phyloP scores from a whole-genome alignment of 176 grass and related monocot species.

The Bromus sterilis region DNA sequence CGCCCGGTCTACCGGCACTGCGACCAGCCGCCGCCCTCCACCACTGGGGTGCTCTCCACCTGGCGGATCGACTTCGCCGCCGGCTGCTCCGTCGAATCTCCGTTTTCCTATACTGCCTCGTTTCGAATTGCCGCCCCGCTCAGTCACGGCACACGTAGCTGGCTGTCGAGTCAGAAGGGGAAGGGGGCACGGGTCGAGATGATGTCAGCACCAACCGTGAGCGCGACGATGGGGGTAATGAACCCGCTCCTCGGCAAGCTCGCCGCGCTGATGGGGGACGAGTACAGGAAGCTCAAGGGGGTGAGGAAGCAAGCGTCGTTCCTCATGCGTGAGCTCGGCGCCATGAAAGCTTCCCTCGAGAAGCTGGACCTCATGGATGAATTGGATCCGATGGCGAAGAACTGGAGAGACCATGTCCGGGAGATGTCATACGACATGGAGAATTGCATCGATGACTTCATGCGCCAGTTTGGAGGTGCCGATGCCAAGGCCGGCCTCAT shows the following conservation, averaged over 20 bases:
- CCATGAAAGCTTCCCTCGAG: not conserved
- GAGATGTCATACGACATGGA: constrained; percentile 5
- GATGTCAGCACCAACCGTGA: not conserved
- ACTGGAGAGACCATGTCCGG: not conserved
- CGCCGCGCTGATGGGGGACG: not conserved
- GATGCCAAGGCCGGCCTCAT: not conserved
- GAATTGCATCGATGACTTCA: not conserved
- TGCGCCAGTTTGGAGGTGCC: not conserved
- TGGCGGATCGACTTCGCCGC: not conserved
- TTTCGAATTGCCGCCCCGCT: not conserved
- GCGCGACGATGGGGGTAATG: not conserved
- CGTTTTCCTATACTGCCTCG: not conserved
- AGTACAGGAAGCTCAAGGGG: not conserved
- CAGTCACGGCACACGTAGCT: not conserved
- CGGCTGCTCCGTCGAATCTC: not conserved
- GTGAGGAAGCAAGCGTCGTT: not conserved
- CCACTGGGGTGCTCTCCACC: too few relatives aligned
- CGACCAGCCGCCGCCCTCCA: not conserved
- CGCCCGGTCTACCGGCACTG: not conserved
- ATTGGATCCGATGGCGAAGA: not conserved
- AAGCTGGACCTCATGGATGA: not conserved
- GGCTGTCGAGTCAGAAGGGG: too few relatives aligned
- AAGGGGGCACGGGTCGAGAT: not conserved
- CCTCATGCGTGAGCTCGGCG: not conserved
- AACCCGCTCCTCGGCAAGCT: not conserved